Base-by-base conservation (phyloP, 23 red algal genomes). In the Gracilaria gracilis region DNA sequence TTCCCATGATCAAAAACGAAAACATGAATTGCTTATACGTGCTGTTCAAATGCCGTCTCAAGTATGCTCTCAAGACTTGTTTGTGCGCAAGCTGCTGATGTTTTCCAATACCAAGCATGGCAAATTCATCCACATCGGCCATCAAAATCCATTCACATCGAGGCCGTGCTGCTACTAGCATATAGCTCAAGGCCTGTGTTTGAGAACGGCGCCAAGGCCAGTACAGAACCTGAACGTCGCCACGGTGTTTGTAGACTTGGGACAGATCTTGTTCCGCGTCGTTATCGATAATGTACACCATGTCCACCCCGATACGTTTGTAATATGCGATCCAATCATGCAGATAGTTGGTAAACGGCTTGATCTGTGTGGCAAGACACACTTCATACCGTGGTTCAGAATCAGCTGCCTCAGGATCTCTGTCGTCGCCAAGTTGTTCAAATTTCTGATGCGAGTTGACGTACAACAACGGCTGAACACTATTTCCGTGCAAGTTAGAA, bases 161-260 rank as follows among this genome's bases (percentile, higher is more conserved):
- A 25, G 53, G 32, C 31, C 55, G 55, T 23, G 55, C 58, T 2
- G 58, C 79, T 39, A 82, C 34, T 14, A 53, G 8, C 53, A 82
- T 62, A 53, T 82, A 65, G 21, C 58, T 82, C 0, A 62, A 27
- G 6, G 55, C 58, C 13, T 82, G 79, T 0, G 58, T 82, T 35
- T 82, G 79, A 59, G 53, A 62, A 25, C 79, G 79, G 14, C 55
- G 79, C 79, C 79, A 82, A 24, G 79, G 79, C 79, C 79, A 82
- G 55, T 65, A 82, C 54, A 82, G 28, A 13, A 65, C 79, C 34
- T 82, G 79, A 42, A 82, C 79, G 16, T 65, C 79, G 19, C 64
- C 54, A 27, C 55, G 53, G 21, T 65, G 31, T 15, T 65, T 61
- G 25, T 54, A 65, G 7, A 40, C 0, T 44, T 82, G 21, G 25